A percentile compares a stretch with the other conserved stretches of the same genome.
Conservation (phyloP, 768 basidiomycete genomes). For the Cytidiella melzeri region DNA sequence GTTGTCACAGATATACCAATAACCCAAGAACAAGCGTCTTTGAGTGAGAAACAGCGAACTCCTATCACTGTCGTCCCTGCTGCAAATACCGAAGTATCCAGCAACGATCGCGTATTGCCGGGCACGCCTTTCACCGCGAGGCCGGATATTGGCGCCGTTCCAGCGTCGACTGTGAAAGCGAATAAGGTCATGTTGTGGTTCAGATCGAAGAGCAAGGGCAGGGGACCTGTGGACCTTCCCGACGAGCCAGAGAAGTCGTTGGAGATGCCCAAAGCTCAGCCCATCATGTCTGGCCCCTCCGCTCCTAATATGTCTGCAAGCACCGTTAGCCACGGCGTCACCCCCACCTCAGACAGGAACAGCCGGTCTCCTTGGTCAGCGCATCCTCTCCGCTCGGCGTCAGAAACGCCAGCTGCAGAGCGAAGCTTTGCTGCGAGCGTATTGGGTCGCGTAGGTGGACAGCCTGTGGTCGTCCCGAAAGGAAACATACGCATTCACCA, state of each 20-base stretch:
- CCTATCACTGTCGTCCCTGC: conserved; percentile 6
- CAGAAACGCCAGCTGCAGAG: conserved; percentile 33
- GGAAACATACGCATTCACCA: conserved; percentile 76
- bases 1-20: conserved; percentile 23
- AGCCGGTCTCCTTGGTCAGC: conserved; percentile 19
- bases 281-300: neutral
- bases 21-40: conserved; percentile 27
- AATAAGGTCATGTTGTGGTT: conserved; percentile 99
- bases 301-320: conserved; percentile 9
- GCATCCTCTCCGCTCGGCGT: conserved; percentile 40
- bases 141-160: conserved; percentile 32
- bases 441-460: conserved; percentile 22
- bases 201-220: conserved; percentile 58
- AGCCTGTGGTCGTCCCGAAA: conserved; percentile 25
- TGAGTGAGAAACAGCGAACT: conserved; percentile 15
- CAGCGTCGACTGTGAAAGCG: conserved; percentile 80
- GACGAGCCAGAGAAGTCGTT: conserved; percentile 22
- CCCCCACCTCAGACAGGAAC: conserved; percentile 12
- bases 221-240: conserved; percentile 22
- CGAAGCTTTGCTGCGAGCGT: conserved; percentile 21
- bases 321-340: conserved; percentile 10
- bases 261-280: conserved; percentile 10
- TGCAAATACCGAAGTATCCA: conserved; percentile 12
- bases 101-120: conserved; percentile 15
- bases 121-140: conserved; percentile 22